A percentile compares a stretch with the other conserved stretches of the same genome.
These are phyloP conservation scores for Xylaria sp. DNA, from an alignment of 495 filamentous ascomycete species.

Conservation along the genomic window DNA sequence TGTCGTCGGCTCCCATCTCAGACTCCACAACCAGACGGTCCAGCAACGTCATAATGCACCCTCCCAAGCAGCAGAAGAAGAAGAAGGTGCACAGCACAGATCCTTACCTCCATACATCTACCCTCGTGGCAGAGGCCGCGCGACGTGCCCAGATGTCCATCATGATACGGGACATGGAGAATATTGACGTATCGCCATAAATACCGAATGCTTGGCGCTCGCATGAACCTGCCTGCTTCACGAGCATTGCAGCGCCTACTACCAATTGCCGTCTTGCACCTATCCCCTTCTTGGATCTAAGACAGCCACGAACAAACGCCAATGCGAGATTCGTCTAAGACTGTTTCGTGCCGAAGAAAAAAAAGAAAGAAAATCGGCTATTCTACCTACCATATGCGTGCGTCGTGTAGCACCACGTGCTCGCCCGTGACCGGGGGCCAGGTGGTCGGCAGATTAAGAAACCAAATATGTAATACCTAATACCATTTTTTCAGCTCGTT, in stretches of 20 bases:
- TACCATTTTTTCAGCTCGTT: background rate
- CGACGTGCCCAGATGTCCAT: constrained; percentile 90
- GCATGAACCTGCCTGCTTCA: constrained; percentile 3
- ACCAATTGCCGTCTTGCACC: background rate
- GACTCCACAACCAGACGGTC: constrained; percentile 34
- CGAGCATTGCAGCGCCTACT: constrained; percentile 13
- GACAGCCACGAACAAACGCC: constrained; percentile 8
- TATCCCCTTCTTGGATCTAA: constrained; percentile 10
- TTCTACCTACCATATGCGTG: background rate
- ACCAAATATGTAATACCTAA: constrained; percentile 4
- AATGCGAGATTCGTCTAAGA: constrained; percentile 18
- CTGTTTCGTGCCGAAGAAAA: constrained; percentile 14
- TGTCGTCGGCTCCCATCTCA: constrained; percentile 39
- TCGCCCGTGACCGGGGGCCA: constrained; percentile 6
- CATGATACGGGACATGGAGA: constrained; percentile 83
- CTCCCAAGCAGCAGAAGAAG: constrained; percentile 45
- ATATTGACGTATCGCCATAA: constrained; percentile 60
- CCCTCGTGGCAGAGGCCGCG: constrained; percentile 90
- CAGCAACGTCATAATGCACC: constrained; percentile 38
- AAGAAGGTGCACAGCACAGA: constrained; percentile 57
- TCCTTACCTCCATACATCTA: constrained; percentile 78
- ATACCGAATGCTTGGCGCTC: background rate
- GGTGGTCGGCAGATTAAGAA: constrained; percentile 7
- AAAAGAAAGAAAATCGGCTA: constrained; percentile 24
- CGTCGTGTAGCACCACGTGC: constrained; percentile 24